These are phyloP conservation scores for Leishmania tarentolae DNA, from an alignment of 208 protist genomes.

Conservation along the genomic window DNA sequence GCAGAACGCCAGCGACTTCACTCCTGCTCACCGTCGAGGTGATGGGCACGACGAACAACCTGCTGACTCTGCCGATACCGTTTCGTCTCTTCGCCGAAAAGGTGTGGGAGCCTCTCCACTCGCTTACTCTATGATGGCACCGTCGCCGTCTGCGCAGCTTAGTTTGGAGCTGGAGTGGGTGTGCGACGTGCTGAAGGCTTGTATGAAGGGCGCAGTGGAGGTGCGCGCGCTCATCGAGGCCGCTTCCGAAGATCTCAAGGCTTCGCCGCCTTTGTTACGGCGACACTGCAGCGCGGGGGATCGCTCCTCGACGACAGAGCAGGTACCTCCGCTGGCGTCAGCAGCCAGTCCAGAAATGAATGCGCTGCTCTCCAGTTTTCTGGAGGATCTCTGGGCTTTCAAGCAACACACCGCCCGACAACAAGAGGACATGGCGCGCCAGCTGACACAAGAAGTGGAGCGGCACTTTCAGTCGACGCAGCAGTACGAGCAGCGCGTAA, in stretches of 20 bases:
- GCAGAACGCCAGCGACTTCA: constrained; percentile 10
- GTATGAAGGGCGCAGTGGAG: constrained; percentile 38
- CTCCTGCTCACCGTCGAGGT: neutral
- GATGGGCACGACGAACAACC: neutral
- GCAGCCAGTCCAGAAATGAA: constrained; percentile 39
- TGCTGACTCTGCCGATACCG: neutral
- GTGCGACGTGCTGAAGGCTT: constrained; percentile 72
- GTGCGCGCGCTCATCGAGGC: constrained; percentile 22
- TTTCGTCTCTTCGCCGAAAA: neutral
- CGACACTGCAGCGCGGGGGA: neutral
- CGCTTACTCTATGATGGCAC: neutral
- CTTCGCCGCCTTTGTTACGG: constrained; percentile 2
- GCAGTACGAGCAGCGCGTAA: constrained; percentile 64
- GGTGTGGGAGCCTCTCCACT: neutral
- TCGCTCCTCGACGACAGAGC: neutral
- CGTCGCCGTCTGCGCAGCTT: constrained; percentile 7
- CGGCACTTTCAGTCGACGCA: constrained; percentile 54
- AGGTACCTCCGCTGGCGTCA: neutral
- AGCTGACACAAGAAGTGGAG: constrained; percentile 57
- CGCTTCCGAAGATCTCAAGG: constrained; percentile 18
- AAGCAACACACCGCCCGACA: constrained; percentile 28
- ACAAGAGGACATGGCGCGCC: constrained; percentile 53
- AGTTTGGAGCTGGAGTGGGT: constrained; percentile 51
- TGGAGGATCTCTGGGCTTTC: constrained; percentile 38
- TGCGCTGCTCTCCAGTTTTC: constrained; percentile 43